These are phyloP conservation scores for Macroventuria anomochaeta DNA, from an alignment of 2,329 filamentous ascomycete genomes.

Conservation along the genomic window DNA sequence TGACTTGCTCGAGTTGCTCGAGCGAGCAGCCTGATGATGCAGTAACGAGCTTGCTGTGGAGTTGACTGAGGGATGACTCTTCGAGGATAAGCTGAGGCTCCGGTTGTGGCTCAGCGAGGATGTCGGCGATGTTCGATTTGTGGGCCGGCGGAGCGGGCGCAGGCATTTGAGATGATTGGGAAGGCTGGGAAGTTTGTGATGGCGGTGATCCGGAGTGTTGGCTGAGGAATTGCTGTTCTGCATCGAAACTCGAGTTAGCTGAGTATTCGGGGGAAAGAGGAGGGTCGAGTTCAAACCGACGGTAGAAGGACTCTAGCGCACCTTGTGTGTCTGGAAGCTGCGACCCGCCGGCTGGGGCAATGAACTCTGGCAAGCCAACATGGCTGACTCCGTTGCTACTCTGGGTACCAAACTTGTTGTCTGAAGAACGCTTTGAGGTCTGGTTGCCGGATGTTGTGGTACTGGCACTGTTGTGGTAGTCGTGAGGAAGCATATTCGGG, in stretches of 20 bases:
- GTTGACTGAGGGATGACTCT: conserved; percentile 58
- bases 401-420: conserved; percentile 76
- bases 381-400: conserved; percentile 68
- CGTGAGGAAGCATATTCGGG: conserved; percentile 62
- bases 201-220: conserved; percentile 48
- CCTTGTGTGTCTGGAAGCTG: conserved; percentile 70
- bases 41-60: conserved; percentile 69
- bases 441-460: conserved; percentile 84
- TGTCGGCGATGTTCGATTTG: conserved; percentile 46
- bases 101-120: conserved; percentile 50
- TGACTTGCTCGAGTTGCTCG: conserved; percentile 94
- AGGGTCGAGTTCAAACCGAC: conserved; percentile 21
- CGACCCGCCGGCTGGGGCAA: conserved; percentile 59
- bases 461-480: conserved; percentile 84
- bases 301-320: conserved; percentile 47
- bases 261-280: conserved; percentile 12
- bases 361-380: conserved; percentile 64
- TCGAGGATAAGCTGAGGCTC: conserved; percentile 54
- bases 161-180: conserved; percentile 34
- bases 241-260: conserved; percentile 27
- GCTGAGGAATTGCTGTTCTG: conserved; percentile 44
- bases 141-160: conserved; percentile 47
- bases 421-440: conserved; percentile 75
- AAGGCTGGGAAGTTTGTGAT: conserved; percentile 46
- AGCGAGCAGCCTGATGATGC: conserved; percentile 80